These are phyloP conservation scores for Crucibulum laeve DNA, from an alignment of 768 basidiomycete species.

Conservation along the genomic window DNA sequence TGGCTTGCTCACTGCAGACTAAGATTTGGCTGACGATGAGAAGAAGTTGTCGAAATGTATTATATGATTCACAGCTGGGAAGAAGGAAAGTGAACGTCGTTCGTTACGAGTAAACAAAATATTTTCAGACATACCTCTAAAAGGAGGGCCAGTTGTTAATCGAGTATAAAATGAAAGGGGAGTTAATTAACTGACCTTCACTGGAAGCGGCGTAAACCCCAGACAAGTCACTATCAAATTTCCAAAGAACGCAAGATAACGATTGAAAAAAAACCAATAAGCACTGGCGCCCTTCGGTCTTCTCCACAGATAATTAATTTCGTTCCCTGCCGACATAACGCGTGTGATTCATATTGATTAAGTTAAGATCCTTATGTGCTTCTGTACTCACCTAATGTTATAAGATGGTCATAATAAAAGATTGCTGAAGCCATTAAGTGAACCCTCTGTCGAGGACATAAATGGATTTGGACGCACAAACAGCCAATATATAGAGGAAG, in stretches of 20 bases:
- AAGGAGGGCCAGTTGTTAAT: conserved; percentile 1
- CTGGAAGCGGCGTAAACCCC: conserved; percentile 20
- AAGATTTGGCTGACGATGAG: conserved; percentile 40
- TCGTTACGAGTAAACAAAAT: conserved; percentile 8
- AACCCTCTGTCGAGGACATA: background rate
- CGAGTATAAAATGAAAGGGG: background rate
- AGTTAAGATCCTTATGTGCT: too few species aligned
- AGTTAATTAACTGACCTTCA: conserved; percentile 12
- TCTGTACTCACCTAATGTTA: conserved; percentile 31
- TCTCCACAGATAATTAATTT: conserved; percentile 42
- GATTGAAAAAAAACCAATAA: conserved; percentile 44
- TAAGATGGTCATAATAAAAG: conserved; percentile 34
- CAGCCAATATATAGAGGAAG: conserved; percentile 25
- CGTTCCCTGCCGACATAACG: conserved; percentile 20
- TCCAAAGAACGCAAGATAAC: conserved; percentile 42
- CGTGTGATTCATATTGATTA: background rate
- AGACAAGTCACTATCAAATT: conserved; percentile 26
- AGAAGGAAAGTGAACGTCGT: background rate
- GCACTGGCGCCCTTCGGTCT: conserved; percentile 31
- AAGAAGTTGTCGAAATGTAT: conserved; percentile 34
- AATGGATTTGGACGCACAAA: conserved; percentile 20
- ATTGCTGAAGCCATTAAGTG: conserved; percentile 19
- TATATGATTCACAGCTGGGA: conserved; percentile 35
- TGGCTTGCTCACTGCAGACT: conserved; percentile 33
- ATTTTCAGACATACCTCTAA: conserved; percentile 9